These are phyloP conservation scores for Berberis thunbergii DNA, from an alignment of 164 flowering plant genomes.

Conservation along the genomic window DNA sequence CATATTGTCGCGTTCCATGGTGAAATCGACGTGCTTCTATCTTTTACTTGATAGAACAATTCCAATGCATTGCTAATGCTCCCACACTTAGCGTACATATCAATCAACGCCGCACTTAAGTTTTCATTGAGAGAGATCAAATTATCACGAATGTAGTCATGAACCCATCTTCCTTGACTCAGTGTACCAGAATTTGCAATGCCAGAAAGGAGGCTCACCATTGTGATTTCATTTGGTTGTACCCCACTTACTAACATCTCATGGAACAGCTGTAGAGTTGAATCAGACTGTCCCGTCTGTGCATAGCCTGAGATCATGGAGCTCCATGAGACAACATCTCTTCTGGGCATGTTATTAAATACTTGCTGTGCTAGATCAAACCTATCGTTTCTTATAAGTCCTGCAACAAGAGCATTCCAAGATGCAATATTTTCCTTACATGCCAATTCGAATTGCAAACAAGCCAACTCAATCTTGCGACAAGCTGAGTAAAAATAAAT, in stretches of 20 bases:
- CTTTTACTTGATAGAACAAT: slow-evolving; percentile 40
- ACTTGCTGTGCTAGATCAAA: slow-evolving; percentile 51
- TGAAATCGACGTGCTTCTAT: slow-evolving; percentile 34
- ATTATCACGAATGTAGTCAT: slow-evolving; percentile 37
- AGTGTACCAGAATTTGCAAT: slow-evolving; percentile 57
- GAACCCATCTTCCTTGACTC: slow-evolving; percentile 55
- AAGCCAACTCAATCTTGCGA: slow-evolving; percentile 39
- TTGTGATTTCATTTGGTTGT: slow-evolving; percentile 66
- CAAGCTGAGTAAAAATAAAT: slow-evolving; percentile 71
- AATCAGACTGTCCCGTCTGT: slow-evolving; percentile 37
- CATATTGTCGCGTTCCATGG: slow-evolving; percentile 93
- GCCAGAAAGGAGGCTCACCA: slow-evolving; percentile 83
- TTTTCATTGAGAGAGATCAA: slow-evolving; percentile 64
- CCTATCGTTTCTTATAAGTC: slow-evolving; percentile 56
- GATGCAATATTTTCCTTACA: slow-evolving; percentile 32
- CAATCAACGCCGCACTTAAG: slow-evolving; percentile 68
- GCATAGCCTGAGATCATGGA: slow-evolving; percentile 73
- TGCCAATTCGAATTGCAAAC: slow-evolving; percentile 58
- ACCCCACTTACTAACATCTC: slow-evolving; percentile 49
- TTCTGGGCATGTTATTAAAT: slow-evolving; percentile 53
- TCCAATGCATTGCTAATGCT: slow-evolving; percentile 48
- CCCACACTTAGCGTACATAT: slow-evolving; percentile 93
- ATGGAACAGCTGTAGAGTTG: slow-evolving; percentile 53
- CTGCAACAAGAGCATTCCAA: slow-evolving; percentile 79
- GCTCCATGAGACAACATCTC: slow-evolving; percentile 86